Evolutionary conservation across 2,329 filamentous ascomycete genomes (phyloP).

Genomic region (Aureobasidium sp.): DNA sequence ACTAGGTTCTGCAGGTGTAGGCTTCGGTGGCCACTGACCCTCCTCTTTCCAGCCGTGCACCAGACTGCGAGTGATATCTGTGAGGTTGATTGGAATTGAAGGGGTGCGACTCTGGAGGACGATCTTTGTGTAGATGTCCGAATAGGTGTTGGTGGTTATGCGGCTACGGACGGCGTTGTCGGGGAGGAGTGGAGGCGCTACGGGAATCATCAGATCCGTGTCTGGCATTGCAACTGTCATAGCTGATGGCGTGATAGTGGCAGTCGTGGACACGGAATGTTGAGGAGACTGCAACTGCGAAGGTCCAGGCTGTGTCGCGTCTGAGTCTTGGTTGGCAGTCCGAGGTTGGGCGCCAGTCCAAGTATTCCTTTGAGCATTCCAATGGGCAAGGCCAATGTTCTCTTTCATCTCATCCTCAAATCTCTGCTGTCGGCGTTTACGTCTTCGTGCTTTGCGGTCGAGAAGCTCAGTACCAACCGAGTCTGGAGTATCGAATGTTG

Average conservation of each 20-base stretch:
- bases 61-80: slow-evolving; percentile 69
- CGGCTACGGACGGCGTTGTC: slow-evolving; percentile 68
- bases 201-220: slow-evolving; percentile 49
- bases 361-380: slow-evolving; percentile 64
- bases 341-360: slow-evolving; percentile 60
- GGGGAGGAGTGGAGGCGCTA: slow-evolving; percentile 65
- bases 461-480: slow-evolving; percentile 27
- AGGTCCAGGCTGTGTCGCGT: background rate
- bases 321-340: too few relatives aligned
- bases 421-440: slow-evolving; percentile 27
- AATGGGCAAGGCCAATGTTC: slow-evolving; percentile 78
- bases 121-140: slow-evolving; percentile 83
- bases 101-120: slow-evolving; percentile 72
- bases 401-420: slow-evolving; percentile 44
- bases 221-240: slow-evolving; percentile 18
- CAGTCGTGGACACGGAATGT: background rate
- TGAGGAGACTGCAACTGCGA: background rate
- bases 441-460: slow-evolving; percentile 23
- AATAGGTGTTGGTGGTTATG: slow-evolving; percentile 65
- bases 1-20: slow-evolving; percentile 39
- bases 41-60: slow-evolving; percentile 89
- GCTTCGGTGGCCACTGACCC: slow-evolving; percentile 80
- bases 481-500: slow-evolving; percentile 35
- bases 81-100: slow-evolving; percentile 77
- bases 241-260: slow-evolving; percentile 16